Percentiles rank a stretch among this genome's conserved stretches.
Evolutionary conservation across 2,329 filamentous ascomycete species (phyloP).

Genomic region (Pezicula carpinea): DNA sequence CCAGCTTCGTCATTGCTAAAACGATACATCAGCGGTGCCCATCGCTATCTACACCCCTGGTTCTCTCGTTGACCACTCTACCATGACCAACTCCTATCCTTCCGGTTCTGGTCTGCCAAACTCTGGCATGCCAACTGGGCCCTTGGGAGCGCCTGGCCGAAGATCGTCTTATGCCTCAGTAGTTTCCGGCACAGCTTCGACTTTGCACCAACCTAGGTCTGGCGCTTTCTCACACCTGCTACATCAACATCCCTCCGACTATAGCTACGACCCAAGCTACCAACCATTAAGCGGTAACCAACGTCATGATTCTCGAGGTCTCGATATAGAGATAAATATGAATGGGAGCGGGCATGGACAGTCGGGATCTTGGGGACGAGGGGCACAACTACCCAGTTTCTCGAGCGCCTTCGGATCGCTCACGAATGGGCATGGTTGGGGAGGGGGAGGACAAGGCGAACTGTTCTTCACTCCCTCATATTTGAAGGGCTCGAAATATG

Average conservation of each 20-base stretch:
- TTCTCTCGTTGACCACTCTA: constrained; percentile 5
- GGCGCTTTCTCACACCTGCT: constrained; percentile 27
- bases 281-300: constrained; percentile 15
- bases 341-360: constrained; percentile 19
- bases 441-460: constrained; percentile 23
- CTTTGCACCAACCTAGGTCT: constrained; percentile 22
- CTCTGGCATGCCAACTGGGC: constrained; percentile 28
- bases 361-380: constrained; percentile 22
- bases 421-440: constrained; percentile 20
- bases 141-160: constrained; percentile 37
- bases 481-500: constrained; percentile 71
- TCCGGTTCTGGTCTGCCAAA: constrained; percentile 26
- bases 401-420: constrained; percentile 28
- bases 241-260: constrained; percentile 18
- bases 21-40: too few species aligned
- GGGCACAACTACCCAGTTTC: constrained; percentile 26
- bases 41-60: background rate
- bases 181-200: constrained; percentile 43
- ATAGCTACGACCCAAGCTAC: constrained; percentile 22
- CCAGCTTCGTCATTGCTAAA: background rate
- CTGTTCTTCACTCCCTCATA: constrained; percentile 82
- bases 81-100: constrained; percentile 27
- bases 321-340: constrained; percentile 23
- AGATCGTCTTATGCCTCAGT: constrained; percentile 60
- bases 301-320: constrained; percentile 20